Percentiles rank a stretch among this genome's conserved stretches.
These are phyloP conservation scores for Nannizzia gypsea DNA, from an alignment of 2,329 filamentous ascomycete species.

Conservation along the genomic window DNA sequence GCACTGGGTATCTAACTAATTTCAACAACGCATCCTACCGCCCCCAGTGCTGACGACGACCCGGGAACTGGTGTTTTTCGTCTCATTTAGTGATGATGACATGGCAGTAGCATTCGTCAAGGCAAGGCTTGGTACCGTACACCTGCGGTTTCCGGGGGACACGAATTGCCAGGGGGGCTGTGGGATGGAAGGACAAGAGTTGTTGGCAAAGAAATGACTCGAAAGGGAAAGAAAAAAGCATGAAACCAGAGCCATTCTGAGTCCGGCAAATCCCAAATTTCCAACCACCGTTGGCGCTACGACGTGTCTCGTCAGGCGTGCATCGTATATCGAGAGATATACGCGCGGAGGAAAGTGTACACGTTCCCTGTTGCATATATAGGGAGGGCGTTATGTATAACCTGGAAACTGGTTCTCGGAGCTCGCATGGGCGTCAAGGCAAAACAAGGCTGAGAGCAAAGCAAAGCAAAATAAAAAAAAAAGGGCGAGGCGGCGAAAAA, in stretches of 20 bases:
- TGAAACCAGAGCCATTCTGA: background rate
- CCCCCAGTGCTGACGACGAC: background rate
- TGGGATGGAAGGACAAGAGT: background rate
- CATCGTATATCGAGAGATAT: background rate
- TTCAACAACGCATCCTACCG: background rate
- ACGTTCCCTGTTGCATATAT: background rate
- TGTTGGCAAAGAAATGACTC: background rate
- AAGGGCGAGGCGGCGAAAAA: background rate
- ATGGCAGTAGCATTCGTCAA: background rate
- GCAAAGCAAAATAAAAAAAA: background rate
- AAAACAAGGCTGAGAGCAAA: background rate
- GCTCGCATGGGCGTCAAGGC: background rate
- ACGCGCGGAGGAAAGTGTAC: background rate
- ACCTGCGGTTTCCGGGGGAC: background rate
- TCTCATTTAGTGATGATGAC: background rate
- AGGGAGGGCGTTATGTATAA: background rate
- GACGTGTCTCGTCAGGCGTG: too few relatives aligned
- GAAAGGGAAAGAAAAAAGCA: background rate
- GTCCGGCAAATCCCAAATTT: too few relatives aligned
- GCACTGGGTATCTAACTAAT: background rate
- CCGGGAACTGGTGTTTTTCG: background rate
- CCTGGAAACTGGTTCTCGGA: background rate
- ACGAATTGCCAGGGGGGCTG: background rate
- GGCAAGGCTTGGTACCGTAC: background rate
- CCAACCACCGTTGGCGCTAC: too few relatives aligned